Evolutionary conservation across 352 stramenopile species (phyloP).

Genomic region (Phytophthora sansomeana): DNA sequence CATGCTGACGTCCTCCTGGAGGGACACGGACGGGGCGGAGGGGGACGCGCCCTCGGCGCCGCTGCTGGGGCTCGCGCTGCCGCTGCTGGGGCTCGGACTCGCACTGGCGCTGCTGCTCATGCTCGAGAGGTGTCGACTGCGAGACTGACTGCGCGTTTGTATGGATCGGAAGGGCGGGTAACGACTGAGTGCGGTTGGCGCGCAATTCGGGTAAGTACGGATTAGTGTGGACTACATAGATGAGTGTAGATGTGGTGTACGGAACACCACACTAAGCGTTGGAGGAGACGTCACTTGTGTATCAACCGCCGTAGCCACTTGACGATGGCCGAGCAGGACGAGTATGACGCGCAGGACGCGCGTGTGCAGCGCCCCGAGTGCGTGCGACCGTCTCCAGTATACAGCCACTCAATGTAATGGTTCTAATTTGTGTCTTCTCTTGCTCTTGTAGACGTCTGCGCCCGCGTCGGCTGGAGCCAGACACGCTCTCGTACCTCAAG

Average conservation of each 20-base stretch:
- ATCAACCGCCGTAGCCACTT: slow-evolving; percentile 16
- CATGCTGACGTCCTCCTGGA: slow-evolving; percentile 41
- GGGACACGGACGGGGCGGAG: slow-evolving; percentile 12
- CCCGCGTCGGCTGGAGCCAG: slow-evolving; percentile 74
- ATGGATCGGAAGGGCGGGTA: slow-evolving; percentile 13
- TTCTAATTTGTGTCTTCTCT: background rate
- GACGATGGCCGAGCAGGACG: slow-evolving; percentile 33
- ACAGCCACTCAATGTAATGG: background rate
- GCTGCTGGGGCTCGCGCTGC: slow-evolving; percentile 34
- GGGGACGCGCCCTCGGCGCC: slow-evolving; percentile 11
- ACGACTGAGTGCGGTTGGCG: slow-evolving; percentile 19
- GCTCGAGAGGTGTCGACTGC: slow-evolving; percentile 15
- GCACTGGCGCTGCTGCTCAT: slow-evolving; percentile 35
- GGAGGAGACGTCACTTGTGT: slow-evolving; percentile 14
- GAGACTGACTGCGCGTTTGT: slow-evolving; percentile 10
- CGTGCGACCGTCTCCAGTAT: background rate
- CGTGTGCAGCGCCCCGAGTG: slow-evolving; percentile 42
- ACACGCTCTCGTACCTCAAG: slow-evolving; percentile 86
- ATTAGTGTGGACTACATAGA: slow-evolving; percentile 4
- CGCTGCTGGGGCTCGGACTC: slow-evolving; percentile 44
- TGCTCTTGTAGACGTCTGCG: slow-evolving; percentile 58
- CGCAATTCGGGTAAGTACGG: slow-evolving; percentile 22
- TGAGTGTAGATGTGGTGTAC: background rate
- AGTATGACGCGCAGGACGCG: slow-evolving; percentile 19
- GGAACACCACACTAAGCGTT: background rate